These are phyloP conservation scores for Brassica carinata DNA, from an alignment of 345 rosid genomes.

Conservation along the genomic window DNA sequence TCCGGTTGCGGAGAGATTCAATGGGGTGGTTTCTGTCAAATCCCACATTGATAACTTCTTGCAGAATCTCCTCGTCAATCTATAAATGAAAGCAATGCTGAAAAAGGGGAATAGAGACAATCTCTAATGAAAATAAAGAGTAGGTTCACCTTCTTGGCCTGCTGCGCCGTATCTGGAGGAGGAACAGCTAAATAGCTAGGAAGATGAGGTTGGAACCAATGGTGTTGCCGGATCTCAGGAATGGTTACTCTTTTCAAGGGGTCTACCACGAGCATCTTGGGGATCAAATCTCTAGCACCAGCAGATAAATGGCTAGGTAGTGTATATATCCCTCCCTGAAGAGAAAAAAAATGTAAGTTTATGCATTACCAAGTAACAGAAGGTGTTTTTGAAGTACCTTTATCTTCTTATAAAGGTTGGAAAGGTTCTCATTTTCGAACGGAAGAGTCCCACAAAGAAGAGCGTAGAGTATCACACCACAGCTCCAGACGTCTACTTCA, in stretches of 20 bases:
- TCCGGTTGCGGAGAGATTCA: constrained; percentile 76
- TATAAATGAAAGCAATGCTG: too few relatives aligned
- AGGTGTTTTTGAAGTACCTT: too few relatives aligned
- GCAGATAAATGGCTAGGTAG: constrained; percentile 88
- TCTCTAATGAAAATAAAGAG: constrained; percentile 15
- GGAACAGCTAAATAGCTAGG: constrained; percentile 87
- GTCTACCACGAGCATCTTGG: constrained; percentile 90
- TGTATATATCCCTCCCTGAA: constrained; percentile 84
- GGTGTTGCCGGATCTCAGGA: constrained; percentile 85
- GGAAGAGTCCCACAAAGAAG: constrained; percentile 97
- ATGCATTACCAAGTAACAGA: too few relatives aligned
- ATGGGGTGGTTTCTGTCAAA: constrained; percentile 65
- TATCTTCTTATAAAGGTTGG: constrained; percentile 86
- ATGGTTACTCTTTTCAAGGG: constrained; percentile 88
- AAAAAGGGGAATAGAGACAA: not conserved
- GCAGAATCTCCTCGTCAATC: constrained; percentile 89
- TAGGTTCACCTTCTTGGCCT: constrained; percentile 63
- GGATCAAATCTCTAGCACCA: constrained; percentile 89
- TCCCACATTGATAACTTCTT: constrained; percentile 73
- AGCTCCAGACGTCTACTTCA: constrained; percentile 99
- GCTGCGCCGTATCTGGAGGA: constrained; percentile 74
- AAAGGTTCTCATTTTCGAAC: constrained; percentile 90
- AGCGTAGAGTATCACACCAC: constrained; percentile 93
- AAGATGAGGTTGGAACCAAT: constrained; percentile 87
- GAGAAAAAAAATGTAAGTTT: too few relatives aligned